Evolutionary conservation across 176 grass and related monocot species (phyloP).

Genomic region (Carex littledalei): DNA sequence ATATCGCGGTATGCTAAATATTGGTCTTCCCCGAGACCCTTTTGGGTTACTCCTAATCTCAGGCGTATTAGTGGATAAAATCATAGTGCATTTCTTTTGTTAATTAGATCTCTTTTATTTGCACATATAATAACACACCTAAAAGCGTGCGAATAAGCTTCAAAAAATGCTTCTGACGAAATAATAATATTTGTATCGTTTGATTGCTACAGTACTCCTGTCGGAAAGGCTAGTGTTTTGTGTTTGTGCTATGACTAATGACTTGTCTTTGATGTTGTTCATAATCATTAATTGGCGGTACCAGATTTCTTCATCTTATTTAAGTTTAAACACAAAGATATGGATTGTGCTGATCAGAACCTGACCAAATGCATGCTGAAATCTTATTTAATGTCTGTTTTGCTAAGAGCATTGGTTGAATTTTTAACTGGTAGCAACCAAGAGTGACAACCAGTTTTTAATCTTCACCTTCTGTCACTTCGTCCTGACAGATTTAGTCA

Average conservation of each 20-base stretch:
- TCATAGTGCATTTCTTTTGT: not conserved
- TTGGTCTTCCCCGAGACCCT: not conserved
- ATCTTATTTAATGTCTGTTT: not conserved
- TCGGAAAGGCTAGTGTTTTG: not conserved
- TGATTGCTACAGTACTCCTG: not conserved
- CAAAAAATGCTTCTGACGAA: not conserved
- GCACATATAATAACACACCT: not conserved
- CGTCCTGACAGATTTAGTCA: no score
- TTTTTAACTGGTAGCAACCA: not conserved
- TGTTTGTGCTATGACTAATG: not conserved
- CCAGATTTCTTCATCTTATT: not conserved
- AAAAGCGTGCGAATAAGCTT: not conserved
- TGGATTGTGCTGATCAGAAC: not conserved
- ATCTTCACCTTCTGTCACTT: no score
- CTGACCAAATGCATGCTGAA: not conserved
- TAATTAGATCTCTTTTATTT: not conserved
- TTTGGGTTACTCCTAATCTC: constrained; percentile 6
- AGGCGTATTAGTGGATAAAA: not conserved
- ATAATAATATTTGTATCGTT: not conserved
- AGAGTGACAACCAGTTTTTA: no score
- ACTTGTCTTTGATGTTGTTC: not conserved
- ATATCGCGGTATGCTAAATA: not conserved
- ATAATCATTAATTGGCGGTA: not conserved
- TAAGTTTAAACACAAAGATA: not conserved
- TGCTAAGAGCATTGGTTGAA: not conserved